These are phyloP conservation scores for Pseudogymnoascus sp. DNA, from an alignment of 2,329 filamentous ascomycete genomes.

Conservation along the genomic window DNA sequence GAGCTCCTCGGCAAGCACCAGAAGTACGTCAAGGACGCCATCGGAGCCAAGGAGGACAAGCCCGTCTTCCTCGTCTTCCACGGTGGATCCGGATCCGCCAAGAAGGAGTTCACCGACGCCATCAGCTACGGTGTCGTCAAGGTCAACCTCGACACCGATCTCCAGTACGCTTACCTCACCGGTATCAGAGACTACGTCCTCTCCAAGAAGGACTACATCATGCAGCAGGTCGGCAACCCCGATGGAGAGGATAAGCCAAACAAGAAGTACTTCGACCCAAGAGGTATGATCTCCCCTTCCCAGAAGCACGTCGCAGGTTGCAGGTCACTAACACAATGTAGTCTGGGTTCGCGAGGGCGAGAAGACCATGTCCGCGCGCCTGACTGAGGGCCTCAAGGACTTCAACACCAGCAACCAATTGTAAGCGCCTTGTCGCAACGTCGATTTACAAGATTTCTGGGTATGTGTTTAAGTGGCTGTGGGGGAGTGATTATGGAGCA, in stretches of 20 bases:
- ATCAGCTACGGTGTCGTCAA: conserved; percentile 95
- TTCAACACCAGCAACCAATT: conserved; percentile 80
- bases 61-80: conserved; percentile 99
- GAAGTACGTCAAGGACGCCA: conserved; percentile 77
- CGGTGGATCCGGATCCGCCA: conserved; percentile 85
- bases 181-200: conserved; percentile 93
- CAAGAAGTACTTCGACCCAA: conserved; percentile 81
- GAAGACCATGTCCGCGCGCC: conserved; percentile 86
- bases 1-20: conserved; percentile 97
- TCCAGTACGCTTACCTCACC: conserved; percentile 87
- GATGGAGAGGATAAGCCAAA: conserved; percentile 96
- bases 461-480: neutral
- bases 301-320: conserved; percentile 5
- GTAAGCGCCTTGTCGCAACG: conserved; percentile 38
- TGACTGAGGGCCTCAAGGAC: conserved; percentile 75
- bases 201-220: conserved; percentile 91
- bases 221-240: conserved; percentile 83
- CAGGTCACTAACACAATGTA: conserved; percentile 43
- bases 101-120: conserved; percentile 82
- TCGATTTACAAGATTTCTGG: neutral
- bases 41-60: conserved; percentile 65
- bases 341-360: conserved; percentile 96
- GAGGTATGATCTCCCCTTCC: conserved; percentile 18
- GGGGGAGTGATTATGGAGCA: neutral
- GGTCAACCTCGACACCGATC: conserved; percentile 98